These are phyloP conservation scores for Phragmites australis DNA, from an alignment of 176 grass and related monocot species.

Conservation along the genomic window DNA sequence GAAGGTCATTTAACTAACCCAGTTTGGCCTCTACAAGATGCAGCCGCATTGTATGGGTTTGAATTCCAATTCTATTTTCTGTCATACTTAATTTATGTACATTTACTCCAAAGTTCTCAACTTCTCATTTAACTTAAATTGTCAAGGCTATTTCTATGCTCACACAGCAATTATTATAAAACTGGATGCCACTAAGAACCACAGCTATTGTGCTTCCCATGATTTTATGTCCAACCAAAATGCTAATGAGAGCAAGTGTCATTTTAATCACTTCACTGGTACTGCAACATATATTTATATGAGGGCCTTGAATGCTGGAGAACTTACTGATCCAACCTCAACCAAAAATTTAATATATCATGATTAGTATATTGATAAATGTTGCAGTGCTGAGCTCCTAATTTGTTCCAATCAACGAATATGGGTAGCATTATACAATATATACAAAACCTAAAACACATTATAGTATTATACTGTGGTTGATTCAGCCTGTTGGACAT, in stretches of 20 bases:
- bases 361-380: constrained; percentile 11
- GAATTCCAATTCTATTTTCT: background rate
- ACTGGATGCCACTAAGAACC: background rate
- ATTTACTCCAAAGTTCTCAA: background rate
- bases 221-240: background rate
- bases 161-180: background rate
- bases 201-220: background rate
- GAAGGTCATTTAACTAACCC: constrained; percentile 12
- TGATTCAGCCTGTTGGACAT: background rate
- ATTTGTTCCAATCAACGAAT: background rate
- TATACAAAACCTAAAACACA: background rate
- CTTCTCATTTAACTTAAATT: background rate
- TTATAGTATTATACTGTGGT: background rate
- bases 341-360: background rate
- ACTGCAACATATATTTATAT: background rate
- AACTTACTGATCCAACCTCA: background rate
- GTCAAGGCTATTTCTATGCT: constrained; percentile 7
- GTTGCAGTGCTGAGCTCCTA: background rate
- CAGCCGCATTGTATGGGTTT: background rate
- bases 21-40: background rate
- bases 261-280: background rate
- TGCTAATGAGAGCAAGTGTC: background rate
- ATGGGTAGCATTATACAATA: background rate
- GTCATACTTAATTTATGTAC: constrained; percentile 27
- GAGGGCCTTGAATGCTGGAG: background rate